Evolutionary conservation across 2,329 filamentous ascomycete species (phyloP).

Genomic region (Ilyonectria robusta): DNA sequence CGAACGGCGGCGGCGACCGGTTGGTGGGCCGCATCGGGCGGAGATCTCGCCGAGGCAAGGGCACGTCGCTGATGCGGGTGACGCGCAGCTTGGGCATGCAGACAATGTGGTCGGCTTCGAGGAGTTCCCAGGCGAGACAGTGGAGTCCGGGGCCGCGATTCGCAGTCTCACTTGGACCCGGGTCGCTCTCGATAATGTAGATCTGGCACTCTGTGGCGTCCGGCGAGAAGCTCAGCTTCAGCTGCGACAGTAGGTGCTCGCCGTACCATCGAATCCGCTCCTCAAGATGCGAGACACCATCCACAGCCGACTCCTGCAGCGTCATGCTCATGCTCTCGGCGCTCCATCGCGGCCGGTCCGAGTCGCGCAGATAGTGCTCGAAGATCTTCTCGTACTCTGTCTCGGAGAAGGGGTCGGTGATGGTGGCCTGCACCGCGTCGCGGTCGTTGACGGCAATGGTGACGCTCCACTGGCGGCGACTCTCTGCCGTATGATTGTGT

Average conservation of each 20-base stretch:
- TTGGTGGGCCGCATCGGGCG: neutral
- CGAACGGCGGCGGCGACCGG: neutral
- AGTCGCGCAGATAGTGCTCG: constrained; percentile 31
- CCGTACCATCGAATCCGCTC: constrained; percentile 8
- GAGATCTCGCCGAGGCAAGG: neutral
- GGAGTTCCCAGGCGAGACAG: constrained; percentile 27
- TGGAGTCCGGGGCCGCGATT: constrained; percentile 16
- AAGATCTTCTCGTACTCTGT: constrained; percentile 19
- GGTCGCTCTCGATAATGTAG: constrained; percentile 17
- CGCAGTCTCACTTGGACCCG: neutral
- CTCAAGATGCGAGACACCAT: constrained; percentile 9
- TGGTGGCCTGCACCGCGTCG: neutral
- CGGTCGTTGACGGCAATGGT: constrained; percentile 18
- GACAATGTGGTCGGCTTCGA: constrained; percentile 13
- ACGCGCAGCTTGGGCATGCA: constrained; percentile 17
- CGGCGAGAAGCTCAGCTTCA: neutral
- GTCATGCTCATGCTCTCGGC: constrained; percentile 24
- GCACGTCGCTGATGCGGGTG: constrained; percentile 16
- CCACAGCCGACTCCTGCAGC: constrained; percentile 12
- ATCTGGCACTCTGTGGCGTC: constrained; percentile 20
- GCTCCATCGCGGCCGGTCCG: constrained; percentile 23
- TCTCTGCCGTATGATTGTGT: neutral
- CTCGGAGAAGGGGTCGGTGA: constrained; percentile 25
- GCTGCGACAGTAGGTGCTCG: constrained; percentile 4
- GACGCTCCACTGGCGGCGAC: constrained; percentile 11